Percentiles rank a stretch among this genome's conserved stretches.
phyloP scores from a whole-genome alignment of 257 asterid genomes.

The Lycium barbarum region DNA sequence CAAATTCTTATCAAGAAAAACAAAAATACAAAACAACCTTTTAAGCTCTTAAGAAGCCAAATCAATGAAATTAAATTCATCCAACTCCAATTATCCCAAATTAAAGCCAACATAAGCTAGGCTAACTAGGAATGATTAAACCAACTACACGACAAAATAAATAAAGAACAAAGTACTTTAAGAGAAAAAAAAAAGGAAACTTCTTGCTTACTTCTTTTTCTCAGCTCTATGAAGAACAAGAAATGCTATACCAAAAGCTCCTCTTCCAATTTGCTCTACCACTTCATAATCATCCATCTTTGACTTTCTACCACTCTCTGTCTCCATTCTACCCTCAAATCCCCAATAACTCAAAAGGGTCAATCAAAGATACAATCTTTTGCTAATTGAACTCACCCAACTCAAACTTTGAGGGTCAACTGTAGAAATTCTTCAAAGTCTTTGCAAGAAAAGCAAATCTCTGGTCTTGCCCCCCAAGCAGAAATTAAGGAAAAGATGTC shows the following conservation, averaged over 20 bases:
- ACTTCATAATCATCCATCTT: slow-evolving; percentile 83
- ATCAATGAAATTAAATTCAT: not conserved
- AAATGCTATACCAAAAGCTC: slow-evolving; percentile 82
- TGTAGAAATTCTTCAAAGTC: slow-evolving; percentile 20
- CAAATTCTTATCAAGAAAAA: not conserved
- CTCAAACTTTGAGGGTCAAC: slow-evolving; percentile 42
- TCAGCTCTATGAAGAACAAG: slow-evolving; percentile 78
- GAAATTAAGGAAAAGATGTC: slow-evolving; percentile 37
- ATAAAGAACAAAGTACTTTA: not conserved
- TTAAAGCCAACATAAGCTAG: not conserved
- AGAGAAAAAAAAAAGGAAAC: not conserved
- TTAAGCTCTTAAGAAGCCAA: not conserved
- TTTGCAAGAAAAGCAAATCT: slow-evolving; percentile 30
- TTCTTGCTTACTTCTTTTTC: slow-evolving; percentile 71
- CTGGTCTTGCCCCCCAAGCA: slow-evolving; percentile 26
- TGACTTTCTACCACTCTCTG: slow-evolving; percentile 50
- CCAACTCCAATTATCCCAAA: not conserved
- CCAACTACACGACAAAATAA: not conserved
- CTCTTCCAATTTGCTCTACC: slow-evolving; percentile 89
- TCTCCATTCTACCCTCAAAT: slow-evolving; percentile 65
- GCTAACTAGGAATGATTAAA: too few species aligned
- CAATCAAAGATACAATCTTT: slow-evolving; percentile 37
- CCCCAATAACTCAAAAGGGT: slow-evolving; percentile 24
- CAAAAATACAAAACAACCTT: not conserved
- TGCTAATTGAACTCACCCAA: slow-evolving; percentile 40